Base-by-base conservation (phyloP, 306 rosid species). In the Luffa aegyptiaca region DNA sequence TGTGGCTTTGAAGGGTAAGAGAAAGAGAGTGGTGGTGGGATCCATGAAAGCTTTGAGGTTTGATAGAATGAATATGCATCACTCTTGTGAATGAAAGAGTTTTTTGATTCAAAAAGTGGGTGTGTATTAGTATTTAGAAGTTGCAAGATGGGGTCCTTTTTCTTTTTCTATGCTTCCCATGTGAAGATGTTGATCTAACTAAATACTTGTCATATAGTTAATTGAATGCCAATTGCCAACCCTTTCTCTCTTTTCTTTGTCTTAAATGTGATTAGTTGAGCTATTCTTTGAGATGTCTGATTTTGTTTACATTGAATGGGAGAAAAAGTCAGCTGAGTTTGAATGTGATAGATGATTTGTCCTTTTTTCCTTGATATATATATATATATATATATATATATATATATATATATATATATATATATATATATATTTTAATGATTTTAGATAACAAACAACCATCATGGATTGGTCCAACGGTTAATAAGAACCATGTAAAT, bases 11-110 rank as follows among this genome's bases (percentile, higher is more conserved):
- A 49, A 73, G 61, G 57, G 39, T 10, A 31, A 26, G 31, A 48
- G 76, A 5, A 2, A 72, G 77, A 72, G 58, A 71, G 77, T 79
- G 83, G 42, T 86, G 86, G 91, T 91, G 95, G 94, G 94, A 88
- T 88, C 93, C 92, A 89, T 84, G 2, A 71, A 71, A n/a, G 18
- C 0, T 13, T 70, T 70, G 56, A 44, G n/a, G 12, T 46, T 64
- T 20, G 37, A 70, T 44, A 21, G 7, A 71, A 71, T 44, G 72
- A 17, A 36, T 17, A 12, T 35, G 18, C 21, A 73, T 73, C 77
- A 46, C 42, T 48, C 42, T 73, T 46, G 8, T 48, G 39, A 42
- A 69, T 42, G 75, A 17, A 20, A 68, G 86, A 88, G 85, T 81
- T 81, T 83, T 75, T 87, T 77, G 63, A 49, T 88, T 87, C 75